Base-by-base conservation (phyloP, 345 rosid species). In the Melastoma malabathricum region DNA sequence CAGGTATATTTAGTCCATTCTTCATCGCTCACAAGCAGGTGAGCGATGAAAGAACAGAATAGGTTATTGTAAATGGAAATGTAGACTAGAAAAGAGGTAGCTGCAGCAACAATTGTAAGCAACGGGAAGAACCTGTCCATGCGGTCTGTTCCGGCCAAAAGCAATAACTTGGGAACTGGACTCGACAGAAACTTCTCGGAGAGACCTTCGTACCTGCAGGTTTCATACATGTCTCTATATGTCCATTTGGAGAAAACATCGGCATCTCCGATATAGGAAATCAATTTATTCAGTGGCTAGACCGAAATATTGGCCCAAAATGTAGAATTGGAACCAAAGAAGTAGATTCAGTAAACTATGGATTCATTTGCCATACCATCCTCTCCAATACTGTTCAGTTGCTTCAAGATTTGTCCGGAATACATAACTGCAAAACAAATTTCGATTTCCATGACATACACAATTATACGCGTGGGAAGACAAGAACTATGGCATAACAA, bases 381-480 rank as follows among this genome's bases (percentile, higher is more conserved):
- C 86, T 77, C 73, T 87, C 98, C 98, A 92, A 64, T 87, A 84
- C 70, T 92, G 79, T 58, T 92, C 98, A 51, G 96, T 87, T 75
- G 80, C 83, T 65, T 68, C 86, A 43, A 92, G 59, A 38, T 59
- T 73, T 47, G 98, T 64, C 52, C 95, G 78, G 59, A 84, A 70
- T 48, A 81, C 76, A 52, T 77, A 92, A 71, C 98, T 92, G 72
- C 69, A 70, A 47, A 47, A 71, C 44, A 63, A 50, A 60, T 46
- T 55, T 29, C 38, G 38, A 6, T 29, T 29, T 2, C 38, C 64
- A 67, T 43, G 54, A 71, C 15, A 4, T 15, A 29, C 38, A 5
- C 1, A 10, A 5, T 5, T 29, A 29, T 29, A 6, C 9, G 38
- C 38, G 38, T 29, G n/a, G 38, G 31, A 29, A 10, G 38, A 29